phyloP scores from a whole-genome alignment of 2,329 filamentous ascomycete genomes.

The Monilinia polystroma region DNA sequence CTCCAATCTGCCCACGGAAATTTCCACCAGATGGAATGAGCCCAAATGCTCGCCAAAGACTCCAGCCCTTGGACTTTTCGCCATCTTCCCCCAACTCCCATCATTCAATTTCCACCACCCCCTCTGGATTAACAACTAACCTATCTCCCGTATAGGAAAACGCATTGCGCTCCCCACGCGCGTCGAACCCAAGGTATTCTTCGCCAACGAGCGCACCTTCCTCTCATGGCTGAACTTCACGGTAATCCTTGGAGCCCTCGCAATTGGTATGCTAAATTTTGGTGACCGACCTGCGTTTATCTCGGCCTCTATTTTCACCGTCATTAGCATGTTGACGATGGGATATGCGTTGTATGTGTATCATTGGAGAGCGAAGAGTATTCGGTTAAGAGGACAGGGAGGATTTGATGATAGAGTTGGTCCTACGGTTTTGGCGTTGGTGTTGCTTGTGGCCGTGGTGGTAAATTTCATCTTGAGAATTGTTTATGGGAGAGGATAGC shows the following conservation, averaged over 20 bases:
- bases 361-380: constrained; percentile 94
- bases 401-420: constrained; percentile 97
- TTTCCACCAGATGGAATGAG: neutral
- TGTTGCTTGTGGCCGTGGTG: constrained; percentile 82
- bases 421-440: constrained; percentile 84
- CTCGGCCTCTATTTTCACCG: constrained; percentile 87
- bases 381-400: constrained; percentile 84
- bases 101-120: neutral
- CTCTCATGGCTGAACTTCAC: constrained; percentile 99
- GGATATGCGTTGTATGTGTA: constrained; percentile 92
- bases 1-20: neutral
- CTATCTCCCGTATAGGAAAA: constrained; percentile 64
- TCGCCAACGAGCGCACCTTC: constrained; percentile 99
- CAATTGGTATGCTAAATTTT: constrained; percentile 97
- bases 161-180: constrained; percentile 96
- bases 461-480: constrained; percentile 92
- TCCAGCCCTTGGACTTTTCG: too few relatives aligned
- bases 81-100: neutral
- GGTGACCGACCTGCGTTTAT: constrained; percentile 93
- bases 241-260: constrained; percentile 93
- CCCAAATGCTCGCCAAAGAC: neutral
- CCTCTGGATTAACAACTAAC: neutral
- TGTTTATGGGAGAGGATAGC: constrained; percentile 42
- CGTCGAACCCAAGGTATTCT: constrained; percentile 99
- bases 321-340: constrained; percentile 94